Conservation (phyloP, 2,329 filamentous ascomycete species). For the Calonectria honghensis region DNA sequence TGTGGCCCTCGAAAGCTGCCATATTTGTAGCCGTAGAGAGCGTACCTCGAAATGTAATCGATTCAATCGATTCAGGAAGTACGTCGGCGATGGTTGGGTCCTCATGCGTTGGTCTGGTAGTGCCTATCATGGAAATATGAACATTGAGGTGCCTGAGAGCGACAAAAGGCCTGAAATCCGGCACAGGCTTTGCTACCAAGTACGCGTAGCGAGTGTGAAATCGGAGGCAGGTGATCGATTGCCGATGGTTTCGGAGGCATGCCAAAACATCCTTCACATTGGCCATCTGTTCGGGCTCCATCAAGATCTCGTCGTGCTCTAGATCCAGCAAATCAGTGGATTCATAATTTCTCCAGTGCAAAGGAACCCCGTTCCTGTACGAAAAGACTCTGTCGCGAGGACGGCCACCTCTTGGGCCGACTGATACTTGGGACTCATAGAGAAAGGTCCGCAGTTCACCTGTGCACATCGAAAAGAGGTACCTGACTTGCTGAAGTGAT, state of each 20-base stretch:
- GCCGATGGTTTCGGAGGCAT: background rate
- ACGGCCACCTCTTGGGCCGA: background rate
- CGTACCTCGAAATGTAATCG: background rate
- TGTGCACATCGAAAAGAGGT: constrained; percentile 1
- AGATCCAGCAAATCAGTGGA: constrained; percentile 1
- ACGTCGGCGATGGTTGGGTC: background rate
- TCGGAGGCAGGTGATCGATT: background rate
- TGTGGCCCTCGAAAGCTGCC: background rate
- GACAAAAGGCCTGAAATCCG: background rate
- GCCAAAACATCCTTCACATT: background rate
- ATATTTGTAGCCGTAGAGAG: background rate
- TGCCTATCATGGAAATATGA: background rate
- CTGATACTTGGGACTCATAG: background rate
- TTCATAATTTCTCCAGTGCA: constrained; percentile 8
- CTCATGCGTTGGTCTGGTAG: background rate
- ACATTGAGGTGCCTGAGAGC: background rate
- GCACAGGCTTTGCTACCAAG: background rate
- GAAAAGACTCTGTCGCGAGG: background rate
- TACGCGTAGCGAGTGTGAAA: background rate
- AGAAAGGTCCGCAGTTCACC: constrained; percentile 3
- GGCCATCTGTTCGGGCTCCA: background rate
- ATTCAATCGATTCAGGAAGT: constrained; percentile 18
- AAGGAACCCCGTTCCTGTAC: background rate
- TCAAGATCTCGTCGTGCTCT: background rate
- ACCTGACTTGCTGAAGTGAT: background rate